Evolutionary conservation across 805 yeast genomes (phyloP).

Genomic region (Candida rishiriensis): DNA sequence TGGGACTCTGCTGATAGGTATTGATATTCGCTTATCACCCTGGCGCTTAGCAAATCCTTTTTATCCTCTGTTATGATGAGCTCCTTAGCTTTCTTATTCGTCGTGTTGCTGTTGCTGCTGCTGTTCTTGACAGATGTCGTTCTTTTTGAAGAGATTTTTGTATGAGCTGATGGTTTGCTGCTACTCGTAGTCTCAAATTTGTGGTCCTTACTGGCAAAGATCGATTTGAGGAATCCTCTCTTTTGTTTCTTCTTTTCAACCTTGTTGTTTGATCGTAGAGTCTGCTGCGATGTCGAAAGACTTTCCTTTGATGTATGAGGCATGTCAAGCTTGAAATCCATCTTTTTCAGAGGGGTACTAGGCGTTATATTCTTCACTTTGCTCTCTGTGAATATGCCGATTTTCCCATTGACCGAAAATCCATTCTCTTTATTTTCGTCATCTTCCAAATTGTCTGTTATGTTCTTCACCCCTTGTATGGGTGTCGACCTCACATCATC

Average conservation of each 20-base stretch:
- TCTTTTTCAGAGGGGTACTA: slow-evolving; percentile 63
- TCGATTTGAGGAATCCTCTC: slow-evolving; percentile 8
- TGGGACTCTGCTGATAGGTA: slow-evolving; percentile 18
- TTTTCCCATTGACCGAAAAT: slow-evolving; percentile 45
- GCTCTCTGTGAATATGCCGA: slow-evolving; percentile 46
- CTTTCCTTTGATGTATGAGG: slow-evolving; percentile 11
- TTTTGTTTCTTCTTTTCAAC: slow-evolving; percentile 1
- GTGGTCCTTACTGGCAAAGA: slow-evolving; percentile 1
- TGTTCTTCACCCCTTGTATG: slow-evolving; percentile 28
- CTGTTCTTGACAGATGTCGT: background rate
- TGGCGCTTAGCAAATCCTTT: slow-evolving; percentile 63
- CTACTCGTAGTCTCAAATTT: background rate
- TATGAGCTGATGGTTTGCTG: slow-evolving; percentile 1
- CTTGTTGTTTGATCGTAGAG: background rate
- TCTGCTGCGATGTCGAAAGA: background rate
- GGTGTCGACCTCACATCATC: slow-evolving; percentile 30
- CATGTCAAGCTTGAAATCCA: slow-evolving; percentile 36
- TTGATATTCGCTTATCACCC: slow-evolving; percentile 67
- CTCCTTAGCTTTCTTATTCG: background rate
- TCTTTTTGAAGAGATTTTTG: background rate
- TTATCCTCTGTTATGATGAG: slow-evolving; percentile 25
- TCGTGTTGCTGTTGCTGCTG: too few relatives aligned
- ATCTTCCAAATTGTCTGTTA: slow-evolving; percentile 10
- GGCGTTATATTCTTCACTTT: slow-evolving; percentile 46
- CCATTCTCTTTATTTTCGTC: slow-evolving; percentile 31